Percentiles rank a stretch among this genome's conserved stretches.
Conservation (phyloP, 495 filamentous ascomycete genomes). For the Aspergillus conjunctus region DNA sequence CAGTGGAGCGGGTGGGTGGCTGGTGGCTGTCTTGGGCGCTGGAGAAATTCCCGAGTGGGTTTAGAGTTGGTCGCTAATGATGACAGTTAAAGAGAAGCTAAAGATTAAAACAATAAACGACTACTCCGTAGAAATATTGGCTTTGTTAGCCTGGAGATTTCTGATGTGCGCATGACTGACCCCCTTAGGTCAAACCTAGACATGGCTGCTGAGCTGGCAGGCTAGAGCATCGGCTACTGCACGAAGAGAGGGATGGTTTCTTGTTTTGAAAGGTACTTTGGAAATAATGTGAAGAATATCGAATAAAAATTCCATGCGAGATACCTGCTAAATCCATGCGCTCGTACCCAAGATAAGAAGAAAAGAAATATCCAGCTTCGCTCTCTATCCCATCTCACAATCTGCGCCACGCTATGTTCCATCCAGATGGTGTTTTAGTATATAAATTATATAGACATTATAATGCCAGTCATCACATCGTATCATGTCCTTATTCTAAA, state of each 20-base stretch:
- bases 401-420: slow-evolving; percentile 18
- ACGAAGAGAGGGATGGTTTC: too few relatives aligned
- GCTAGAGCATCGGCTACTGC: not conserved
- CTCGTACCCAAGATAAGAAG: not conserved
- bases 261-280: not conserved
- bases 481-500: slow-evolving; percentile 20
- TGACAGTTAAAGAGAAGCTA: not conserved
- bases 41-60: slow-evolving; percentile 1
- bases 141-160: not conserved
- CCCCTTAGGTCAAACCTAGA: not conserved
- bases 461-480: not conserved
- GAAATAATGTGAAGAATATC: not conserved
- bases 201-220: not conserved
- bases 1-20: not conserved
- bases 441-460: slow-evolving; percentile 2
- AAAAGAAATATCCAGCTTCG: not conserved
- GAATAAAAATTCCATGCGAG: not conserved
- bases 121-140: not conserved
- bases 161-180: slow-evolving; percentile 1
- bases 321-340: not conserved
- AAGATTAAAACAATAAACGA: not conserved
- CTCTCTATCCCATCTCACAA: not conserved
- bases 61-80: not conserved
- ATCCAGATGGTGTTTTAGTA: slow-evolving; percentile 13
- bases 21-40: not conserved